Percentiles rank a stretch among this genome's conserved stretches.
Conservation (phyloP, 2,329 filamentous ascomycete species). For the Fusarium nisikadoi region DNA sequence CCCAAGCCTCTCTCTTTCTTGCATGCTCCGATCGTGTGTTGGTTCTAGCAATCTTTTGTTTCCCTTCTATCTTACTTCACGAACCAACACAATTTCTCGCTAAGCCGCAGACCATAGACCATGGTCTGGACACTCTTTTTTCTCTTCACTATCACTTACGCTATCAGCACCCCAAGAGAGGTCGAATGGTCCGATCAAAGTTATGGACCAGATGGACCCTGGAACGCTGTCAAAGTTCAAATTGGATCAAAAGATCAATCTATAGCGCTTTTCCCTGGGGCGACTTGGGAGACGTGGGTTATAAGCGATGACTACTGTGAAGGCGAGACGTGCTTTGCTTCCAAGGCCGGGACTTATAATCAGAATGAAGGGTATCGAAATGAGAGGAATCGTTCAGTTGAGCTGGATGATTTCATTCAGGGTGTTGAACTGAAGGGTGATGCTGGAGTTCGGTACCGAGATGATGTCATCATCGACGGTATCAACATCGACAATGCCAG, state of each 20-base stretch:
- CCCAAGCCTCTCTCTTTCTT: background rate
- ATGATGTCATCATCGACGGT: background rate
- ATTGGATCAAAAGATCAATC: background rate
- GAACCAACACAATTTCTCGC: background rate
- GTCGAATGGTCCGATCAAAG: constrained; percentile 9
- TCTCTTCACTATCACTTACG: background rate
- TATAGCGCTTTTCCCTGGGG: background rate
- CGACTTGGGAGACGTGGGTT: constrained; percentile 8
- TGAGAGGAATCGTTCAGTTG: background rate
- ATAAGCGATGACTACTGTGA: constrained; percentile 6
- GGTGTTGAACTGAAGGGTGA: background rate
- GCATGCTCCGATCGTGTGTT: background rate
- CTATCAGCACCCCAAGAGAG: background rate
- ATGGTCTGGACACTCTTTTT: background rate
- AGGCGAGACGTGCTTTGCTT: background rate
- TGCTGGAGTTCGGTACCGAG: background rate
- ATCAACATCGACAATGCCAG: background rate
- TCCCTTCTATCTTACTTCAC: background rate
- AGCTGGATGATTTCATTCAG: constrained; percentile 2
- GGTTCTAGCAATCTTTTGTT: background rate
- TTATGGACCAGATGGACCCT: constrained; percentile 6
- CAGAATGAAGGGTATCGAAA: background rate
- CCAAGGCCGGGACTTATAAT: background rate
- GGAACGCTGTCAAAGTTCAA: background rate
- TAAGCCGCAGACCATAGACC: background rate